Evolutionary conservation across 169 alveolate genomes (phyloP).

Genomic region (Plasmodium gallinaceum): DNA sequence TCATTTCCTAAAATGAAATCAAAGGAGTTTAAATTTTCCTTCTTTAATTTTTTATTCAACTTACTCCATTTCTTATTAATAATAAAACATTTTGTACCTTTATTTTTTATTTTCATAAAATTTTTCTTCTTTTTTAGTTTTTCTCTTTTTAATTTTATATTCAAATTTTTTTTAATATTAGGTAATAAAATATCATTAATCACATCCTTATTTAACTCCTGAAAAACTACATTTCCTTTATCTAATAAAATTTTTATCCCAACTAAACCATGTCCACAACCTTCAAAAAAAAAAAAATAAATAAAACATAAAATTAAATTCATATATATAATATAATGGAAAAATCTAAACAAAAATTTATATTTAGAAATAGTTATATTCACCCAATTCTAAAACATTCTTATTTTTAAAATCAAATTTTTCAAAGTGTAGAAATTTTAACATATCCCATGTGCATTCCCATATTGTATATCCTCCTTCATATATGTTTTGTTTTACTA

Average conservation of each 20-base stretch:
- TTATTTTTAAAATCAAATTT: conserved; percentile 37
- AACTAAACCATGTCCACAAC: conserved; percentile 64
- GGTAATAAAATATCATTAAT: conserved; percentile 70
- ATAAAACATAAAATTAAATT: background rate
- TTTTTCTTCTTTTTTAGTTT: conserved; percentile 26
- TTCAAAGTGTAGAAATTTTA: conserved; percentile 45
- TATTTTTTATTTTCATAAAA: conserved; percentile 40
- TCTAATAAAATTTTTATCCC: conserved; percentile 49
- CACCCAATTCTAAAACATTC: conserved; percentile 63
- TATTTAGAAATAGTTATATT: background rate
- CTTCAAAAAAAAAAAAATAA: conserved; percentile 7
- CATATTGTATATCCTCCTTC: conserved; percentile 77
- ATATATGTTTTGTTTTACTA: conserved; percentile 38
- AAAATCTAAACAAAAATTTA: too few species aligned
- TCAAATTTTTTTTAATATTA: conserved; percentile 51
- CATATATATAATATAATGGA: background rate
- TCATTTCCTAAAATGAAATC: conserved; percentile 72
- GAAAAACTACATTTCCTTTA: conserved; percentile 68
- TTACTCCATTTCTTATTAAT: conserved; percentile 67
- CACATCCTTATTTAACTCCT: conserved; percentile 65
- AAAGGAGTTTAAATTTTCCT: conserved; percentile 40
- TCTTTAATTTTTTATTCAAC: conserved; percentile 35
- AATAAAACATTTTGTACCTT: conserved; percentile 16
- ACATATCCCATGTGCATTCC: conserved; percentile 78
- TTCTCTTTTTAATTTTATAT: conserved; percentile 44